Conservation (phyloP, 2,329 filamentous ascomycete species). For the Periconia sp. region DNA sequence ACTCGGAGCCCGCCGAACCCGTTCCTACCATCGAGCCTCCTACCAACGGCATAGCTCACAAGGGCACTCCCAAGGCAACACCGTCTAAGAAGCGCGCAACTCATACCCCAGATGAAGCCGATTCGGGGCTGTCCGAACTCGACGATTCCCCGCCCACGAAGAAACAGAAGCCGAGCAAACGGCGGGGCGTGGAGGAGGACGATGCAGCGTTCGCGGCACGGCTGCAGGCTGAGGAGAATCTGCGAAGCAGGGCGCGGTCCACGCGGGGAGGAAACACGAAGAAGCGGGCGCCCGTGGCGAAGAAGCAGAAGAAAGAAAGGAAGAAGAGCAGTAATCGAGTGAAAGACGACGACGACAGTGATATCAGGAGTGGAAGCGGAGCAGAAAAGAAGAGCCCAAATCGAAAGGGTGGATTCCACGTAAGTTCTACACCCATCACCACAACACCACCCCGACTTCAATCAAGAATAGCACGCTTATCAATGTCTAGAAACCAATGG, state of each 20-base stretch:
- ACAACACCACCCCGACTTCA: too few relatives aligned
- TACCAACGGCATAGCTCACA: constrained; percentile 36
- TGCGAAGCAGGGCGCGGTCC: constrained; percentile 66
- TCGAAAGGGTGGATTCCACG: constrained; percentile 89
- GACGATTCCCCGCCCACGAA: constrained; percentile 53
- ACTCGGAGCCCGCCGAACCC: constrained; percentile 38
- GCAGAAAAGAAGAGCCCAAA: constrained; percentile 69
- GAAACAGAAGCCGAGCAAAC: constrained; percentile 68
- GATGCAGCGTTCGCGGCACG: constrained; percentile 87
- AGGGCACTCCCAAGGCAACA: constrained; percentile 23
- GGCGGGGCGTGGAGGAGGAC: constrained; percentile 71
- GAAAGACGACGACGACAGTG: constrained; percentile 79
- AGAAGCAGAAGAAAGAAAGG: constrained; percentile 69
- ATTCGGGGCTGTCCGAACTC: constrained; percentile 51
- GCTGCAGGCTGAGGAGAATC: constrained; percentile 91
- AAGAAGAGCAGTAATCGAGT: constrained; percentile 77
- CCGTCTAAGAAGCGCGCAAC: constrained; percentile 52
- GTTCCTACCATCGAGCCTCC: constrained; percentile 43
- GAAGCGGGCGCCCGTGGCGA: constrained; percentile 64
- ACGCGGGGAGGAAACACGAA: constrained; percentile 75
- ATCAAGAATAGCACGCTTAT: constrained; percentile 20
- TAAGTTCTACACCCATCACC: constrained; percentile 46
- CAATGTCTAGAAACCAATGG: constrained; percentile 69
- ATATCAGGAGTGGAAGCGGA: constrained; percentile 67
- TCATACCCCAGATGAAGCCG: constrained; percentile 33